Evolutionary conservation across 106 monocot genomes (phyloP).

Genomic region (Dendrobium officinale): DNA sequence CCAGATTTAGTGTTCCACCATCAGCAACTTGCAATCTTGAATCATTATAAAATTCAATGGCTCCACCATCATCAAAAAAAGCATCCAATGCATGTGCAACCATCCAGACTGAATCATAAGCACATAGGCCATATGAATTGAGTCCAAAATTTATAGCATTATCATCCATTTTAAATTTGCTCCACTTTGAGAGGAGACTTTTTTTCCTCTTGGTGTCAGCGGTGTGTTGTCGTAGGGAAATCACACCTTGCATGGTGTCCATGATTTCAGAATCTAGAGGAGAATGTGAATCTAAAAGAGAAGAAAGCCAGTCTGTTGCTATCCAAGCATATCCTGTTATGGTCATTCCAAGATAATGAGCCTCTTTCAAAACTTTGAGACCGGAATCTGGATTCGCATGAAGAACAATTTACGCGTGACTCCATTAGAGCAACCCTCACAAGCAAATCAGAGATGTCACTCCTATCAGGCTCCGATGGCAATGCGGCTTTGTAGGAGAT

Average conservation of each 20-base stretch:
- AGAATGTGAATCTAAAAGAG: conserved; percentile 41
- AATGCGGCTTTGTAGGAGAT: conserved; percentile 51
- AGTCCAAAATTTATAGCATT: conserved; percentile 23
- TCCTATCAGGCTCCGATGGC: conserved; percentile 17
- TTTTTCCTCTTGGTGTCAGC: conserved; percentile 39
- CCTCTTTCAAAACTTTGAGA: conserved; percentile 38
- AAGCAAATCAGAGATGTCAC: conserved; percentile 31
- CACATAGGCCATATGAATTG: conserved; percentile 71
- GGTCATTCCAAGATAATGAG: conserved; percentile 63
- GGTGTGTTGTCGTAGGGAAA: conserved; percentile 63
- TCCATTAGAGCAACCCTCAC: conserved; percentile 37
- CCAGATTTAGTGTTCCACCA: conserved; percentile 31
- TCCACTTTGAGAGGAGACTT: conserved; percentile 51
- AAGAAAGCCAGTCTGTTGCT: conserved; percentile 75
- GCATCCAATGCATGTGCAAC: conserved; percentile 59
- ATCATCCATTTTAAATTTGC: conserved; percentile 24
- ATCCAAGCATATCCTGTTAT: conserved; percentile 80
- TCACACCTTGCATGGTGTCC: conserved; percentile 58
- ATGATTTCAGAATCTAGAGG: conserved; percentile 32
- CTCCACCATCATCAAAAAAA: conserved; percentile 61
- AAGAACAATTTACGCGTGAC: conserved; percentile 40
- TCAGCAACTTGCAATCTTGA: conserved; percentile 38
- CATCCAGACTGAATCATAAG: conserved; percentile 78
- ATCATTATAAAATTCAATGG: conserved; percentile 64
- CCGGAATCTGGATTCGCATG: conserved; percentile 38